Conservation (phyloP, 2,329 filamentous ascomycete species). For the Pseudogymnoascus sp. region DNA sequence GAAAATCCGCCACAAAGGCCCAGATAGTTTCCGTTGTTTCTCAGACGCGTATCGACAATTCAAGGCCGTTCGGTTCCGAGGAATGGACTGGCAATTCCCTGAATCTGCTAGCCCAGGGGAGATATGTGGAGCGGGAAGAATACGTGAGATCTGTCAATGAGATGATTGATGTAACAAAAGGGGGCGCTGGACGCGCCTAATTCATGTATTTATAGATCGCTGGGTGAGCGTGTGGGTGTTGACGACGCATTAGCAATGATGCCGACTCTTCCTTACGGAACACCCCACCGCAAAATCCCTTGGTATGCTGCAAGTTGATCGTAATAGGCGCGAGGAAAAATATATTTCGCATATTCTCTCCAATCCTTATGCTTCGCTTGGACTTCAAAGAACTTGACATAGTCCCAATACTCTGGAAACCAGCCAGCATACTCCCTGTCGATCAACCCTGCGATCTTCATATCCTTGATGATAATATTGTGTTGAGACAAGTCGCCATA, state of each 20-base stretch:
- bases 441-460: slow-evolving; percentile 17
- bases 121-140: background rate
- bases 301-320: background rate
- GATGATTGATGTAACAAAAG: background rate
- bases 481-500: slow-evolving; percentile 42
- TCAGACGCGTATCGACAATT: background rate
- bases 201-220: background rate
- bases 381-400: slow-evolving; percentile 9
- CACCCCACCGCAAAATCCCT: background rate
- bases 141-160: background rate
- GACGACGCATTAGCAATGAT: background rate
- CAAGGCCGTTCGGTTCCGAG: background rate
- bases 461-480: slow-evolving; percentile 37
- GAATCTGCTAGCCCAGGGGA: background rate
- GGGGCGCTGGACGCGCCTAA: background rate
- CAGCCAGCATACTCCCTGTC: slow-evolving; percentile 15
- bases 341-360: background rate
- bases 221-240: background rate
- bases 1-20: background rate
- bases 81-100: background rate
- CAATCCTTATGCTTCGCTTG: background rate
- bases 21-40: background rate
- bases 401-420: slow-evolving; percentile 15
- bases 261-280: background rate
- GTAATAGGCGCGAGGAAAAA: background rate